Percentiles rank a stretch among this genome's conserved stretches.
Conservation (phyloP, 208 protist genomes). For the Wallacemonas sp. region DNA sequence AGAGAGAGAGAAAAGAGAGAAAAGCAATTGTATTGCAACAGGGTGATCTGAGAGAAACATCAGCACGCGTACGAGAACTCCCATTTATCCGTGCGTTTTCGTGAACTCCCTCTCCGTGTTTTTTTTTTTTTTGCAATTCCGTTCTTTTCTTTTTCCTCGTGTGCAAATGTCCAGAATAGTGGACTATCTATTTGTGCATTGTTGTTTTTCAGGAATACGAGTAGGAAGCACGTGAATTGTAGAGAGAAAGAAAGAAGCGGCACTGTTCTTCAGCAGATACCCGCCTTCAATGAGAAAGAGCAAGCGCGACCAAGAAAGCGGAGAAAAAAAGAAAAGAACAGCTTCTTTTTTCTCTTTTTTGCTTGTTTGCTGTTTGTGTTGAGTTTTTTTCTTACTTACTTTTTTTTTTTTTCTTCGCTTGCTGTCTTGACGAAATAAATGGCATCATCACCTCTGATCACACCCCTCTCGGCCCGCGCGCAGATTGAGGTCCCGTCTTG, state of each 20-base stretch:
- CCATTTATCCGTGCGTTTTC: conserved; percentile 14
- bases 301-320: no score
- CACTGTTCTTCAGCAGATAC: no score
- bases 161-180: no score
- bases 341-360: not conserved
- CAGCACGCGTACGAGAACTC: no score
- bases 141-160: not conserved
- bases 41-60: no score
- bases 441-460: not conserved
- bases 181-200: no score
- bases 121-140: conserved; percentile 7
- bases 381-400: not conserved
- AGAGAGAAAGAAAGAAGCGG: not conserved
- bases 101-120: no score
- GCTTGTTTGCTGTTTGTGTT: not conserved
- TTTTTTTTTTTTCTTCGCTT: not conserved
- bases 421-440: not conserved
- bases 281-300: no score
- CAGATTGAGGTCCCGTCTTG: not conserved
- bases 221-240: no score
- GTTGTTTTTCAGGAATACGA: no score
- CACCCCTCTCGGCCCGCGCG: not conserved
- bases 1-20: not conserved
- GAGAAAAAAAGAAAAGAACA: not conserved
- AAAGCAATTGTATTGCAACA: no score